Base-by-base conservation (phyloP, 2,329 filamentous ascomycete genomes). In the Cercospora zeina region DNA sequence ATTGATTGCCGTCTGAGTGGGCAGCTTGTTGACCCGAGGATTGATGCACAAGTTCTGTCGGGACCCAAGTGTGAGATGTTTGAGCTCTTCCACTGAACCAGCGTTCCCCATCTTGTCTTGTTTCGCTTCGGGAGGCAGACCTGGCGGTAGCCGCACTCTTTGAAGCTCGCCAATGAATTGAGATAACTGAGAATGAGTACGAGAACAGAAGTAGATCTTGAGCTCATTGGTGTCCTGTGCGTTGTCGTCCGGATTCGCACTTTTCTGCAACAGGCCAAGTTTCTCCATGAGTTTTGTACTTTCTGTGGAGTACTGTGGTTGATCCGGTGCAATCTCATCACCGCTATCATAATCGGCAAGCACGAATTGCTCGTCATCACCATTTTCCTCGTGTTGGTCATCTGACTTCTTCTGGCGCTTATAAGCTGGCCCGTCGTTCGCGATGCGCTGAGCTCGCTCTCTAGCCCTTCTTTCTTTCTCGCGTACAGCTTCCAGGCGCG, bases 31-130 rank as follows among this genome's bases (percentile, higher is more conserved):
- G 1, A 99, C 93, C 31, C 87, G 84, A 0, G 89, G 85, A 68
- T 99, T 97, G 76, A 99, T 96, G 76, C 95, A 99, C 1, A 88
- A 81, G 62, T 91, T 90, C 73, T 96, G 95, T 4, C 93, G 85
- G 0, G 93, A 96, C 0, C 92, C 93, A 1, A 97, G 77, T 0
- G 92, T 88, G 0, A 97, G 74, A 66, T 96, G 87, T 70, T 95
- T 96, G 49, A 96, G 81, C 1, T 82, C 79, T 73, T 91, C 88
- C 21, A 77, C 75, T 65, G 30, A 72, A 34, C 36, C 34, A 50
- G 19, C 11, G 21, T 21, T 11, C 1, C n/a, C 36, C 2, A 47
- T 24, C 6, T 50, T 64, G 58, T 64, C 16, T 11, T 58, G 30
- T 0, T 14, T 19, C 2, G 68, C 37, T 19, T 69, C 67, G 1